A percentile compares a stretch with the other conserved stretches of the same genome.
Conservation (phyloP, 345 rosid species). For the Gynandropsis gynandra region DNA sequence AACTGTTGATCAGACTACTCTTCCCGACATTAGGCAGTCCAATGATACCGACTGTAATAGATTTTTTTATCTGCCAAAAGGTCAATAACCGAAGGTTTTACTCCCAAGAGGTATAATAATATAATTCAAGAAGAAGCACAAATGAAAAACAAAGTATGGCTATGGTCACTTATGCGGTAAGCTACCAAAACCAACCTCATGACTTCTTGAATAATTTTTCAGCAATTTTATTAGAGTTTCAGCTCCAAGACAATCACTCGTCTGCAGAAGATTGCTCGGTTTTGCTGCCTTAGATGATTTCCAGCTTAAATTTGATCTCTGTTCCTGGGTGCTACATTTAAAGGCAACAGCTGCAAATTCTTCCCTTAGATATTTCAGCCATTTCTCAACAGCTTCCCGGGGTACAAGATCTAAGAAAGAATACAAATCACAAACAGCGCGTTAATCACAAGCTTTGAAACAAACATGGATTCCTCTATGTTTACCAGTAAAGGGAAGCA, state of each 20-base stretch:
- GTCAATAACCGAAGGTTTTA: background rate
- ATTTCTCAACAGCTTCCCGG: slow-evolving; percentile 91
- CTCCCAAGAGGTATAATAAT: background rate
- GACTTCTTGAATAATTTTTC: slow-evolving; percentile 92
- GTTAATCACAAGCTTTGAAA: background rate
- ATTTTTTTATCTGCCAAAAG: slow-evolving; percentile 73
- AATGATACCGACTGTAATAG: slow-evolving; percentile 84
- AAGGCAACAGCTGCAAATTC: slow-evolving; percentile 96
- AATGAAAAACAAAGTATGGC: too few species aligned
- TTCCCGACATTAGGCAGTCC: slow-evolving; percentile 98
- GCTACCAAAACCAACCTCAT: slow-evolving; percentile 42
- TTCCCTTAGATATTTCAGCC: slow-evolving; percentile 91
- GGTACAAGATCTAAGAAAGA: slow-evolving; percentile 80
- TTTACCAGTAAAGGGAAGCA: slow-evolving; percentile 7
- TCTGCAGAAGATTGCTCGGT: slow-evolving; percentile 63
- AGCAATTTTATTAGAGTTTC: slow-evolving; percentile 83
- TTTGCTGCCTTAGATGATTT: slow-evolving; percentile 62
- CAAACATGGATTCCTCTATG: background rate
- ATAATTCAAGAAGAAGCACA: too few species aligned
- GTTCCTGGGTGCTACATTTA: slow-evolving; percentile 94
- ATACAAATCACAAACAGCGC: background rate
- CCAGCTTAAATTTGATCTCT: slow-evolving; percentile 90
- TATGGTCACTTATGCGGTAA: background rate
- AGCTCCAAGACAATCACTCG: slow-evolving; percentile 98
- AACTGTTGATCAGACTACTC: slow-evolving; percentile 97